These are phyloP conservation scores for Penicillium daleae DNA, from an alignment of 495 filamentous ascomycete genomes.

Conservation along the genomic window DNA sequence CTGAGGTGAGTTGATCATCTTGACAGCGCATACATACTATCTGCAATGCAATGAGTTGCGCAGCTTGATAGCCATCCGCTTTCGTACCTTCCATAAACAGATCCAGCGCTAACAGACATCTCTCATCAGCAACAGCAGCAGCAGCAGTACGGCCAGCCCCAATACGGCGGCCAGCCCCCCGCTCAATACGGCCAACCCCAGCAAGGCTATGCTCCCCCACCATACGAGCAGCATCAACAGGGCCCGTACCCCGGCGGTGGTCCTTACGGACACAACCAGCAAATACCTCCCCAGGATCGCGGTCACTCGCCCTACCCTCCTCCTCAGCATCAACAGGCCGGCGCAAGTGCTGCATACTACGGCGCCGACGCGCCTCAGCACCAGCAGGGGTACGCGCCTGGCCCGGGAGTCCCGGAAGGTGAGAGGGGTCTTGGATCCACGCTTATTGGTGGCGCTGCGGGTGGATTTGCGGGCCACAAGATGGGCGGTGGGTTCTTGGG, in stretches of 20 bases:
- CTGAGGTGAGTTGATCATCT: slow-evolving; percentile 25
- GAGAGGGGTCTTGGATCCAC: slow-evolving; percentile 51
- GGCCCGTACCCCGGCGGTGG: slow-evolving; percentile 23
- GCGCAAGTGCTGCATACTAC: slow-evolving; percentile 28
- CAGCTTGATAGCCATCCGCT: neutral
- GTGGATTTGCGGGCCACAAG: slow-evolving; percentile 48
- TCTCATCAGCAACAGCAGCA: slow-evolving; percentile 15
- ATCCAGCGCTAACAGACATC: neutral
- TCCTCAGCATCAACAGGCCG: slow-evolving; percentile 31
- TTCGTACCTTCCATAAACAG: neutral
- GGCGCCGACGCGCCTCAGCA: neutral
- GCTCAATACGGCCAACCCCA: slow-evolving; percentile 27
- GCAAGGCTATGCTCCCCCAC: slow-evolving; percentile 23
- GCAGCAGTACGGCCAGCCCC: slow-evolving; percentile 29
- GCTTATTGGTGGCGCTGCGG: slow-evolving; percentile 46
- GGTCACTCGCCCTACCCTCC: slow-evolving; percentile 40
- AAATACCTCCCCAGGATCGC: slow-evolving; percentile 27
- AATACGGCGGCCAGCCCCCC: slow-evolving; percentile 16
- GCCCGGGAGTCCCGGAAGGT: slow-evolving; percentile 29
- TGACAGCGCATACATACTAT: neutral
- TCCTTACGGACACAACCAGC: slow-evolving; percentile 20
- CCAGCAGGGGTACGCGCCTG: slow-evolving; percentile 14
- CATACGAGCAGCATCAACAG: slow-evolving; percentile 23
- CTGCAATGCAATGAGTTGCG: neutral
- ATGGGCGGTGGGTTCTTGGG: slow-evolving; percentile 46